These are phyloP conservation scores for Xylariaceae sp. DNA, from an alignment of 2,329 filamentous ascomycete species.

Conservation along the genomic window DNA sequence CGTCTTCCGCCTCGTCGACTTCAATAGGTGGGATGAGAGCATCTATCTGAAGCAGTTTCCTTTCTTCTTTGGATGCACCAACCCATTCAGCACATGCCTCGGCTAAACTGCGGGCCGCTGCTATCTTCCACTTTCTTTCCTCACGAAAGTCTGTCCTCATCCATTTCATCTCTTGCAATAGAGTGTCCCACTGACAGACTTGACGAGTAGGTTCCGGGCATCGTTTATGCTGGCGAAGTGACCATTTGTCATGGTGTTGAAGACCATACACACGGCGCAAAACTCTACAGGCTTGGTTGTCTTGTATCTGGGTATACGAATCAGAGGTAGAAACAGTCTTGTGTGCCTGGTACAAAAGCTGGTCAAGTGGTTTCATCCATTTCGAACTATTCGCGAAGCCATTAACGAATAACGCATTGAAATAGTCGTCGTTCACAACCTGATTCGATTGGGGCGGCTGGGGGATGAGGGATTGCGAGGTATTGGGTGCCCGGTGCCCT, in stretches of 20 bases:
- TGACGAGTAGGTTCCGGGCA: constrained; percentile 76
- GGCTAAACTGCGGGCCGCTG: constrained; percentile 75
- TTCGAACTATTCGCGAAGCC: constrained; percentile 53
- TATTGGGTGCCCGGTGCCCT: constrained; percentile 47
- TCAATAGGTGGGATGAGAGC: constrained; percentile 46
- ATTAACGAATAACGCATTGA: constrained; percentile 60
- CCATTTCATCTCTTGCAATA: constrained; percentile 93
- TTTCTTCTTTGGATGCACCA: constrained; percentile 60
- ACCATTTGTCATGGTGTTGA: constrained; percentile 91
- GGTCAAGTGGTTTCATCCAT: constrained; percentile 64
- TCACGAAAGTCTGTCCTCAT: constrained; percentile 96
- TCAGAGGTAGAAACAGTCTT: constrained; percentile 89
- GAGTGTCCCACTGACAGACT: constrained; percentile 77
- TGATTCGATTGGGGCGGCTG: constrained; percentile 41
- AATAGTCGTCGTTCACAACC: constrained; percentile 60
- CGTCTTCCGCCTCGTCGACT: constrained; percentile 31
- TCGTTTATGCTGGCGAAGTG: constrained; percentile 82
- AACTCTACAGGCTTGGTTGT: constrained; percentile 84
- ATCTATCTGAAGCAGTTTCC: constrained; percentile 66
- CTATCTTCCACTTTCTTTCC: constrained; percentile 90
- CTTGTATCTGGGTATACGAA: constrained; percentile 76
- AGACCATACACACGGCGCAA: constrained; percentile 84
- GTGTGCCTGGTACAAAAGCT: constrained; percentile 76
- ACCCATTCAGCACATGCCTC: constrained; percentile 83
- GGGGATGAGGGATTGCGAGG: constrained; percentile 37